Base-by-base conservation (phyloP, 1,139 yeast species). In the Magnusiomyces fungicola region DNA sequence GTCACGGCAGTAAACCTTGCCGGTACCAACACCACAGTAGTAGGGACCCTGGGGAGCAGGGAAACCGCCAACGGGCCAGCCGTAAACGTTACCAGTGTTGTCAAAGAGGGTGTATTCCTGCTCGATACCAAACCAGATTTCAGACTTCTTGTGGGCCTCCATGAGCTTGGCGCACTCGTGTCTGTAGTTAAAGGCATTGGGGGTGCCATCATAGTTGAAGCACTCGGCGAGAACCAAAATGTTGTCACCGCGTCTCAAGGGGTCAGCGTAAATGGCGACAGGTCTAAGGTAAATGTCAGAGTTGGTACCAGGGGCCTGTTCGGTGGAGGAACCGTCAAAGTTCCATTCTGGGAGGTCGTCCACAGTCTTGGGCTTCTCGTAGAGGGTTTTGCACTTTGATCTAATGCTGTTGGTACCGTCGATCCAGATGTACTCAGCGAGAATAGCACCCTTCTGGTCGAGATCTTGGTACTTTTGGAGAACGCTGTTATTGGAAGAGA, bases 11-110 rank as follows among this genome's bases (percentile, higher is more conserved):
- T 83, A 87, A 56, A 92, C 98, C 76, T 88, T 90, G 67, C 97
- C 97, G 64, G 97, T 81, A 75, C 98, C 98, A 59, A 92, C 98
- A 81, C 98, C 98, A 78, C 98, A 92, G 83, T 92, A 92, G 84
- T 90, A 92, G 55, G 98, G 98, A 61, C 98, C 98, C 76, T 92
- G 98, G 59, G 98, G 98, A 60, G 96, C 98, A 68, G 98, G 98
- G 92, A 80, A 92, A 56, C 98, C 98, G 64, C 97, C 97, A 77
- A 86, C 81, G 72, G 98, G 98, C 98, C 98, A 92, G 61, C 96
- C 97, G 72, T 89, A 92, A 54, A 86, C 92, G 63, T 84, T 75
- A 70, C 87, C 96, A 65, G 70, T 83, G 71, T 86, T 84, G 71
- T 92, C 98, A 67, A 92, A 86, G 68, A 92, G 75, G 58, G 98